Percentiles rank a stretch among this genome's conserved stretches.
Evolutionary conservation across 2,329 filamentous ascomycete genomes (phyloP).

Genomic region (Arthrobotrys megalospora): DNA sequence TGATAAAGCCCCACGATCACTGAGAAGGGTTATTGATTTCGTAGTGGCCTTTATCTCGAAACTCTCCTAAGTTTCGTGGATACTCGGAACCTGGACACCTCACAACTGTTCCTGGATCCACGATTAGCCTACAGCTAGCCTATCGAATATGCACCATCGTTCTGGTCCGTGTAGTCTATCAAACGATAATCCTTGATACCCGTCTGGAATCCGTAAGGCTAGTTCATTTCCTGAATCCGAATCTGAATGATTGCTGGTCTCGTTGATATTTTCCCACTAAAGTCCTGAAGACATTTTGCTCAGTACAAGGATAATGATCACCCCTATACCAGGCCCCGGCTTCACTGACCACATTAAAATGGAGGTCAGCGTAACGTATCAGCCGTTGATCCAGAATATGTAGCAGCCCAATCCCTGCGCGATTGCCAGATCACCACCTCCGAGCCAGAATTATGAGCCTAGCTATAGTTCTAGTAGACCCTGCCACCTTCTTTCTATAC

Average conservation of each 20-base stretch:
- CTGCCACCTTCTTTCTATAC: background rate
- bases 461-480: background rate
- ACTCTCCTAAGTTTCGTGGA: constrained; percentile 54
- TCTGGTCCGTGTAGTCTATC: background rate
- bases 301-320: background rate
- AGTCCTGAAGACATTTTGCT: too few relatives aligned
- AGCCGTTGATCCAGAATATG: constrained; percentile 16
- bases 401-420: constrained; percentile 29
- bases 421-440: constrained; percentile 25
- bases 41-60: constrained; percentile 27
- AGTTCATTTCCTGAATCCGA: background rate
- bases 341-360: background rate
- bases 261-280: background rate
- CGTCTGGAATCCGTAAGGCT: background rate
- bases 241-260: too few relatives aligned
- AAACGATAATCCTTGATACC: background rate
- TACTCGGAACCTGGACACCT: constrained; percentile 31
- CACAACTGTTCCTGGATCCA: constrained; percentile 34
- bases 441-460: background rate
- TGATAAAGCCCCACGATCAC: background rate
- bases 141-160: constrained; percentile 23
- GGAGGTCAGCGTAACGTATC: constrained; percentile 12
- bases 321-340: constrained; percentile 1
- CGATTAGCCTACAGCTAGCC: constrained; percentile 17
- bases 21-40: background rate